Evolutionary conservation across 106 monocot genomes (phyloP), one percentile per base, ranked within the genome.

Genomic region (Vanilla planifolia): DNA sequence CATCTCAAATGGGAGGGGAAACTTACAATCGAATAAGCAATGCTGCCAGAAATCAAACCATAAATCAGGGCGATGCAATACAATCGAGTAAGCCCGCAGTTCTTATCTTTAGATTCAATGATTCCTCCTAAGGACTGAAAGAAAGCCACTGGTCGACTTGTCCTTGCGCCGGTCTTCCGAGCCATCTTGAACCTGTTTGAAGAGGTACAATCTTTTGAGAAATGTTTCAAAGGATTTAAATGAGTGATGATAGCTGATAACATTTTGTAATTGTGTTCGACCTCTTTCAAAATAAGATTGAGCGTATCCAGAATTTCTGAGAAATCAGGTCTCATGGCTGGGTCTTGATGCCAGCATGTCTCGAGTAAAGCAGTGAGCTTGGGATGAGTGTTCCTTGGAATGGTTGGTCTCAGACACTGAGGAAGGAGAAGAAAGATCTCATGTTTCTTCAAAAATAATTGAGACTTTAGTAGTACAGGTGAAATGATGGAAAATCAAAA

Each of bases 301-400:
- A 96, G 77, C 3, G 19, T 73, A 19, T 73, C 68, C 19, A 96
- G 19, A 10, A 90, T 96, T 39, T 90, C 80, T n/a, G 86, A 81
- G 71, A 96, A 96, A 50, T 96, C 86, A 6, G 90, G 90, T 67
- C 95, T 69, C 52, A 63, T 30, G 58, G 63, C 68, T 50, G 95
- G 86, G 41, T 90, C 84, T 70, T 81, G 80, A 51, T 91, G 81
- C 95, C 95, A 96, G 68, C 95, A 96, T 65, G 69, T 73, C 60
- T 87, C 79, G 29, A 96, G 79, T 55, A 91, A 63, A n/a, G 79
- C 73, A 1, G 61, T 61, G 37, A 90, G 73, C 61, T 84, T 87
- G 1, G 84, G 80, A 58, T 73, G 70, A 30, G 77, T 77, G 32
- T 68, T 51, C 64, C 76, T 84, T 34, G 95, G 95, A 34, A 96